Evolutionary conservation across 805 yeast genomes (phyloP).

Genomic region (Isabelozyma rhagii): DNA sequence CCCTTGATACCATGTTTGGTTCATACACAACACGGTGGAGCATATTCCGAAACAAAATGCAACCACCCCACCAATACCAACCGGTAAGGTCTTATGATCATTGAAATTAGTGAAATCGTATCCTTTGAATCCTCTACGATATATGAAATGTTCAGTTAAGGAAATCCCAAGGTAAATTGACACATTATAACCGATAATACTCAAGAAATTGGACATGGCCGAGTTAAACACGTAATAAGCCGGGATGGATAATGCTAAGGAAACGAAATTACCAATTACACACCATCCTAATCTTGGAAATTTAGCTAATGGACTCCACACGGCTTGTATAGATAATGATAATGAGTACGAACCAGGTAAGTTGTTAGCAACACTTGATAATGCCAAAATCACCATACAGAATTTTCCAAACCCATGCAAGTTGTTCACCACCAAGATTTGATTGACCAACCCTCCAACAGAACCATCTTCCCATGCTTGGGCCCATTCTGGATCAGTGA

Average conservation of each 20-base stretch:
- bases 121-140: constrained; percentile 20
- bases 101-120: constrained; percentile 24
- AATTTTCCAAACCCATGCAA: constrained; percentile 31
- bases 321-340: constrained; percentile 26
- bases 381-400: constrained; percentile 27
- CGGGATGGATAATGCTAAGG: constrained; percentile 31
- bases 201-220: constrained; percentile 29
- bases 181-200: constrained; percentile 29
- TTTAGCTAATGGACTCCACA: constrained; percentile 27
- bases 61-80: constrained; percentile 27
- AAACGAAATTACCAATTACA: constrained; percentile 25
- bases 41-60: constrained; percentile 30
- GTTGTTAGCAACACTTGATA: constrained; percentile 29
- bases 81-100: constrained; percentile 19
- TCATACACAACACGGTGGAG: constrained; percentile 29
- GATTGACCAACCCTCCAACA: constrained; percentile 30
- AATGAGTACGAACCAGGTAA: constrained; percentile 32
- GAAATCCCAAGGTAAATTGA: constrained; percentile 31
- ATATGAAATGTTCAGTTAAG: constrained; percentile 26
- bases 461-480: constrained; percentile 25
- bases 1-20: constrained; percentile 33
- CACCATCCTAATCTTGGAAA: constrained; percentile 36
- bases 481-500: constrained; percentile 21
- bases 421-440: constrained; percentile 22
- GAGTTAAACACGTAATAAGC: constrained; percentile 29